phyloP scores from a whole-genome alignment of 352 stramenopile species.

The Pythium coloratum region DNA sequence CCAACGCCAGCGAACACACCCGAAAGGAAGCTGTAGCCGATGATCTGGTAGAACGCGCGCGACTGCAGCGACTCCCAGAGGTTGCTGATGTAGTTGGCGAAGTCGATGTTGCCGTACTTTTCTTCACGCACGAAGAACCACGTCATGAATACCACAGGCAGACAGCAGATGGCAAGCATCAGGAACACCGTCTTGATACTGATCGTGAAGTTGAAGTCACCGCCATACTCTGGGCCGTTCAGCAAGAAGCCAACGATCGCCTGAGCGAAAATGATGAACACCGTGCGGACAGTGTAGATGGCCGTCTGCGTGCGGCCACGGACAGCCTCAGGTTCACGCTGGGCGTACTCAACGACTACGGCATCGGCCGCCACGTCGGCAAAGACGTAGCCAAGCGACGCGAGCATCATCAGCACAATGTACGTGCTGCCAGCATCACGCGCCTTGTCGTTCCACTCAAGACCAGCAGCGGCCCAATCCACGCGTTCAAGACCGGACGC shows the following conservation, averaged over 20 bases:
- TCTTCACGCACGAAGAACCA: constrained; percentile 39
- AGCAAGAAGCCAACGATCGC: constrained; percentile 26
- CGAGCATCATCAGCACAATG: constrained; percentile 33
- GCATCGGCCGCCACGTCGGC: constrained; percentile 36
- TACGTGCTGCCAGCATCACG: constrained; percentile 29
- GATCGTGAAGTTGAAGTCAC: constrained; percentile 31
- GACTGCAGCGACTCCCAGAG: constrained; percentile 35
- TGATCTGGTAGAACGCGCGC: constrained; percentile 33
- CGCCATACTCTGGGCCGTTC: constrained; percentile 30
- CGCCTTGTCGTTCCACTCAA: constrained; percentile 24
- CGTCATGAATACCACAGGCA: constrained; percentile 30
- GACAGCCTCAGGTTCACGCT: constrained; percentile 19
- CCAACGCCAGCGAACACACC: constrained; percentile 24
- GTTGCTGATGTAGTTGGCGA: constrained; percentile 30
- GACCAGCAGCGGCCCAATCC: constrained; percentile 1
- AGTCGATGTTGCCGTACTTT: constrained; percentile 27
- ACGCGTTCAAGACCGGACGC: background rate
- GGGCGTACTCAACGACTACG: constrained; percentile 32
- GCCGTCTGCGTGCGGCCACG: constrained; percentile 25
- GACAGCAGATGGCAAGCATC: constrained; percentile 27
- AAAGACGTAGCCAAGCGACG: constrained; percentile 36
- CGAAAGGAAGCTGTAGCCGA: constrained; percentile 27
- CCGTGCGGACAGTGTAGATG: constrained; percentile 27
- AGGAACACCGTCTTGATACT: constrained; percentile 19
- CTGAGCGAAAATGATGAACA: constrained; percentile 27